phyloP scores from a whole-genome alignment of 225 moss, liverwort and hornwort species.

The Antitrichia curtipendula region DNA sequence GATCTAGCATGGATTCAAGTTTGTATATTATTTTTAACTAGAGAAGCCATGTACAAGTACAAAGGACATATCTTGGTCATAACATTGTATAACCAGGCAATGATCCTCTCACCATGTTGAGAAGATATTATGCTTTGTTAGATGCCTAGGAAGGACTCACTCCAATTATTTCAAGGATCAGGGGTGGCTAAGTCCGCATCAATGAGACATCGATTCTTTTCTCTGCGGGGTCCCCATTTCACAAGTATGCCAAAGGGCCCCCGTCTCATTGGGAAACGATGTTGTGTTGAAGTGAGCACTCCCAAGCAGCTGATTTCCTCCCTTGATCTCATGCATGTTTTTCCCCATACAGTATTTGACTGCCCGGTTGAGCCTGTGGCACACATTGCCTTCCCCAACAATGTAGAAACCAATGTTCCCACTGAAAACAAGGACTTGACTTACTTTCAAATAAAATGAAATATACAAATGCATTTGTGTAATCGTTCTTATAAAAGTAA shows the following conservation, averaged over 20 bases:
- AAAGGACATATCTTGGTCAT: not conserved
- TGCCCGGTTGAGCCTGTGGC: not conserved
- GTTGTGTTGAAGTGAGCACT: not conserved
- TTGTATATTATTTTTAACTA: not conserved
- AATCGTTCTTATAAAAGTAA: no score
- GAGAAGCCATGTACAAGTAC: not conserved
- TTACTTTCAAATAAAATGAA: not conserved
- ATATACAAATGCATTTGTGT: not conserved
- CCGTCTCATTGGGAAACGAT: no score
- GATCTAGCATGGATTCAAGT: not conserved
- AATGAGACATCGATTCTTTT: no score
- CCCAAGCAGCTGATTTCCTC: not conserved
- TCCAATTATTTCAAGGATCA: no score
- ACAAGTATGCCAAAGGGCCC: no score
- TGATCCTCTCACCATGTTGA: no score
- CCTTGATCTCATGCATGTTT: not conserved
- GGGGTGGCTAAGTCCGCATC: no score
- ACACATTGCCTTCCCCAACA: not conserved
- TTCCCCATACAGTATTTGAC: not conserved
- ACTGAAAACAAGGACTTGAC: not conserved
- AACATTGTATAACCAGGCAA: no score
- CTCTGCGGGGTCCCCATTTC: no score
- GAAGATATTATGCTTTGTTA: no score
- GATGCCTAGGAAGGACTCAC: no score
- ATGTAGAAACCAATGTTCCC: not conserved